Evolutionary conservation across 1,139 yeast genomes (phyloP).

Genomic region (Geotrichum phurueaensis): DNA sequence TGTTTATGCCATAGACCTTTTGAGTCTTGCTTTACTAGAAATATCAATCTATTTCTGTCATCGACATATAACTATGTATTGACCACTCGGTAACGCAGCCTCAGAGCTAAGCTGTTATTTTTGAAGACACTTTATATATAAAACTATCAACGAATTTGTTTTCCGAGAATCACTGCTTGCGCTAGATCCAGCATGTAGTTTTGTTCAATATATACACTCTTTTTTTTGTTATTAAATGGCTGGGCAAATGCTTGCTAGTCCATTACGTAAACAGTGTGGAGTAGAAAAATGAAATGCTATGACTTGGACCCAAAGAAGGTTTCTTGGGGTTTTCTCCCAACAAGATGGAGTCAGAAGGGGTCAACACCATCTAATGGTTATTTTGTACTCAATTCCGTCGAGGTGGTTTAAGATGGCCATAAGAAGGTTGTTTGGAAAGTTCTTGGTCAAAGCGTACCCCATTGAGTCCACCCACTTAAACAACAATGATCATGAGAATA

Average conservation of each 20-base stretch:
- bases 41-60: no score
- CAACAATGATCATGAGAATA: neutral
- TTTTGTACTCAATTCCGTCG: neutral
- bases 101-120: no score
- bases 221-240: neutral
- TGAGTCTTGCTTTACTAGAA: no score
- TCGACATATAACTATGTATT: no score
- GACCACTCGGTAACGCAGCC: no score
- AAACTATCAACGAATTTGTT: no score
- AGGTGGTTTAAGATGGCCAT: neutral
- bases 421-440: neutral
- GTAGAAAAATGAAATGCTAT: neutral
- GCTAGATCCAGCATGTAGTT: neutral
- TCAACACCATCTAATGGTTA: no score
- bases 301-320: neutral
- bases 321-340: neutral
- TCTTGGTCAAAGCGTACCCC: neutral
- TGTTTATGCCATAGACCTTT: no score
- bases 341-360: neutral
- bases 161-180: no score
- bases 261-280: neutral
- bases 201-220: neutral
- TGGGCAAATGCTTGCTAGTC: neutral
- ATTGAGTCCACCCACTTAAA: neutral
- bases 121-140: no score